These are phyloP conservation scores for Krasilnikovozyma curviuscula DNA, from an alignment of 768 basidiomycete species.

Conservation along the genomic window DNA sequence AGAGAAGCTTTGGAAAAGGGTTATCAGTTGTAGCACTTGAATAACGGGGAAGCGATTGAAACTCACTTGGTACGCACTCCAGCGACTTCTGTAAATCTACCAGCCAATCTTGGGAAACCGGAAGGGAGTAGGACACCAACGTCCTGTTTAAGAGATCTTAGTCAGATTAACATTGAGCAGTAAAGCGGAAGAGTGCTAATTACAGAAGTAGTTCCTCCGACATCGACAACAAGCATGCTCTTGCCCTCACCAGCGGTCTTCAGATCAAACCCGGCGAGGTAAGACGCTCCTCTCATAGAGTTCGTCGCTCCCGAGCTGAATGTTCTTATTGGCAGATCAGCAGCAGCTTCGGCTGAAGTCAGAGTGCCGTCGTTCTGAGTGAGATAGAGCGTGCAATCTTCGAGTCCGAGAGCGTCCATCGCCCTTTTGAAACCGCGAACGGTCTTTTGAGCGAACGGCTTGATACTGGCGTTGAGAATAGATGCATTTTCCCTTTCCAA, in stretches of 20 bases:
- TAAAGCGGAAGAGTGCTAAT: slow-evolving; percentile 1
- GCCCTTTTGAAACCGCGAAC: slow-evolving; percentile 38
- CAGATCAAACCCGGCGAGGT: slow-evolving; percentile 35
- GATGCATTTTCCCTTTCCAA: slow-evolving; percentile 47
- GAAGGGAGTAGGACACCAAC: too few relatives aligned
- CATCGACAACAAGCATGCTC: slow-evolving; percentile 34
- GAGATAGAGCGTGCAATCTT: slow-evolving; percentile 29
- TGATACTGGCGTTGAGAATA: slow-evolving; percentile 47
- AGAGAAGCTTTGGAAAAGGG: too few relatives aligned
- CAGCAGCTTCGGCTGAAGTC: slow-evolving; percentile 28
- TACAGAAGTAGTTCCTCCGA: slow-evolving; percentile 41
- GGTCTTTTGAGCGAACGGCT: slow-evolving; percentile 39
- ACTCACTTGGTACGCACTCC: too few relatives aligned
- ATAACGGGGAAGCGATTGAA: too few relatives aligned
- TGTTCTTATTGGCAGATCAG: slow-evolving; percentile 42
- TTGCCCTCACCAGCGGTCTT: slow-evolving; percentile 18
- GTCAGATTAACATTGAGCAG: too few relatives aligned
- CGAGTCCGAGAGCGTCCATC: slow-evolving; percentile 30
- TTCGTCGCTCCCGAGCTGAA: slow-evolving; percentile 46
- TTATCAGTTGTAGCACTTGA: too few relatives aligned
- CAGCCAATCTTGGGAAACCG: slow-evolving; percentile 45
- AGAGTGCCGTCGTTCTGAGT: slow-evolving; percentile 25
- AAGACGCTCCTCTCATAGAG: slow-evolving; percentile 50
- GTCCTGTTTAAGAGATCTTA: too few relatives aligned
- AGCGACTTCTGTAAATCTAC: slow-evolving; percentile 42